Base-by-base conservation (phyloP, 176 grass and related monocot species). In the Dendrocalamus sinicus region DNA sequence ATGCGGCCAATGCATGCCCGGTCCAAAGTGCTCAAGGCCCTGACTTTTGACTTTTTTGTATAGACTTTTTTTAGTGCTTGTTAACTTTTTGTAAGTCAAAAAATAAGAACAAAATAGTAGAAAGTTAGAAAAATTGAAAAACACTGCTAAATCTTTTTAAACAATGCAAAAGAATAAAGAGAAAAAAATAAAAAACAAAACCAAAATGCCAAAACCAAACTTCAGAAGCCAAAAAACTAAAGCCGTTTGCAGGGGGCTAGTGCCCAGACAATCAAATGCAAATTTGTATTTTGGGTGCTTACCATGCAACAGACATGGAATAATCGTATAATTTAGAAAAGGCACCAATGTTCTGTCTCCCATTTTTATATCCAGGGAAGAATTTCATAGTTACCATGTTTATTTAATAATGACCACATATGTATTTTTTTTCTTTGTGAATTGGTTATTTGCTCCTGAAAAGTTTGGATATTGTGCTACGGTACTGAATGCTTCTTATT, bases 241-340 rank as follows among this genome's bases (percentile, higher is more conserved):
- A 35, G 35, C 35, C 3, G 35, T 35, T 35, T 35, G 35, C 1
- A 35, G 35, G 35, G 35, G 35, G 3, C 35, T 35, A 35, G 3
- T 81, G 51, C 19, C 50, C 65, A 82, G 50, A 70, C 13, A 82
- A 70, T 55, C 67, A 82, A 59, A 44, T n/a, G 11, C 35, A 59
- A 45, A 55, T 40, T 6, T 15, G 7, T n/a, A 7, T 71, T 67
- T 82, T 81, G 48, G 65, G 57, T 44, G 66, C 66, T 72, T 47
- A 14, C 15, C 67, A 35, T 61, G 15, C 54, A 62, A n/a, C 69
- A 73, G 81, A 83, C 68, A 45, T 14, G 4, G 4, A 17, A 43
- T 57, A 35, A 35, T 70, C 54, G 17, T 43, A 41, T 15, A 5
- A 32, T 41, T n/a, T 6, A 57, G 7, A 53, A 69, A 81, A 70